Percentiles rank a stretch among this genome's conserved stretches.
These are phyloP conservation scores for Phytomonas francai DNA, from an alignment of 208 protist genomes.

Conservation along the genomic window DNA sequence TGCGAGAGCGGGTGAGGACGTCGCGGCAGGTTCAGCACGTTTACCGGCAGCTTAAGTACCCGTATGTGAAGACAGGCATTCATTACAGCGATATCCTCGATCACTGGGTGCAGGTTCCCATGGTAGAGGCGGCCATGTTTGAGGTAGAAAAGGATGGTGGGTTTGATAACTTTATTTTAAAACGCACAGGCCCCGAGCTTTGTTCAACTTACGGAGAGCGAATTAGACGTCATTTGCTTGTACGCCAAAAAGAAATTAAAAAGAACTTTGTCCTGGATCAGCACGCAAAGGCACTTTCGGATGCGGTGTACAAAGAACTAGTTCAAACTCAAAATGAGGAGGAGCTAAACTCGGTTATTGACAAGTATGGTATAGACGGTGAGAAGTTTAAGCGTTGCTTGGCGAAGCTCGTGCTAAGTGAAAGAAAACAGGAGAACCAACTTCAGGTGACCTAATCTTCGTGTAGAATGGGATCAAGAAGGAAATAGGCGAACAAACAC, in stretches of 20 bases:
- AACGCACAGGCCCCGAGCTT: slow-evolving; percentile 65
- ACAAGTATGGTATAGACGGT: slow-evolving; percentile 75
- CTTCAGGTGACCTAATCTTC: neutral
- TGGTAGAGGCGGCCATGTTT: slow-evolving; percentile 87
- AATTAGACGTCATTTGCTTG: slow-evolving; percentile 80
- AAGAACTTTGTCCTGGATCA: slow-evolving; percentile 88
- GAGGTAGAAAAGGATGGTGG: slow-evolving; percentile 83
- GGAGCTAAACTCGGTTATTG: slow-evolving; percentile 43
- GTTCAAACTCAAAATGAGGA: slow-evolving; percentile 26
- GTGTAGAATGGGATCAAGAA: neutral
- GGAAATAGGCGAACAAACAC: neutral
- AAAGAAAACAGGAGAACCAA: neutral
- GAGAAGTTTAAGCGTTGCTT: slow-evolving; percentile 55
- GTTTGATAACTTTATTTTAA: slow-evolving; percentile 89
- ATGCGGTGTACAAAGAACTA: slow-evolving; percentile 45
- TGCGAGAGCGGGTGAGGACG: slow-evolving; percentile 83
- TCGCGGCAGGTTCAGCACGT: slow-evolving; percentile 84
- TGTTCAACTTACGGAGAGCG: slow-evolving; percentile 87
- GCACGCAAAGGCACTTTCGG: slow-evolving; percentile 59
- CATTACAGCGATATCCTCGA: slow-evolving; percentile 81
- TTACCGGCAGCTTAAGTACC: slow-evolving; percentile 87
- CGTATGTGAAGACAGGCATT: slow-evolving; percentile 83
- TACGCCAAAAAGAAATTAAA: slow-evolving; percentile 83
- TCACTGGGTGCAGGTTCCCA: slow-evolving; percentile 90
- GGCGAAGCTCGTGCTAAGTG: slow-evolving; percentile 32